A percentile compares a stretch with the other conserved stretches of the same genome.
Conservation (phyloP, 176 grass and related monocot genomes). For the Eragrostis curvula region DNA sequence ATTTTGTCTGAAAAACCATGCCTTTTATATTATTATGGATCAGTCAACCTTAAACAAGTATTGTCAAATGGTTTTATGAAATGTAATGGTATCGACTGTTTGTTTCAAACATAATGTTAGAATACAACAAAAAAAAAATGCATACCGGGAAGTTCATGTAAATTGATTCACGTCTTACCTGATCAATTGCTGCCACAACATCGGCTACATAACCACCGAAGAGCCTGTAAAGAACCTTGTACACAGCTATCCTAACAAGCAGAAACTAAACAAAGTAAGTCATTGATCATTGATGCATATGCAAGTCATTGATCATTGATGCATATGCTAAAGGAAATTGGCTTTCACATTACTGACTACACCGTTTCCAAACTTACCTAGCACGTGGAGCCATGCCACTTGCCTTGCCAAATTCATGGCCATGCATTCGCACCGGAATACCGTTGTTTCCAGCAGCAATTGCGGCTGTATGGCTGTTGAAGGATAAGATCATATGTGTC, state of each 20-base stretch:
- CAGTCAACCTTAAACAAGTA: constrained; percentile 1
- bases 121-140: background rate
- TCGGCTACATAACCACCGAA: constrained; percentile 98
- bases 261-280: constrained; percentile 33
- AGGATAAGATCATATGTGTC: constrained; percentile 34
- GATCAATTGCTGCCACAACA: constrained; percentile 97
- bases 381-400: constrained; percentile 99
- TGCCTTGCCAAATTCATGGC: constrained; percentile 91
- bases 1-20: background rate
- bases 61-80: background rate
- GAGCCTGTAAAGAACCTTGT: constrained; percentile 98
- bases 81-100: background rate
- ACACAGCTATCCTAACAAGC: constrained; percentile 84
- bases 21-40: background rate
- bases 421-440: constrained; percentile 91
- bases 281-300: background rate
- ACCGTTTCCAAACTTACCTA: constrained; percentile 51
- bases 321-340: background rate
- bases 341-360: background rate
- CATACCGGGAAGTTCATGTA: background rate
- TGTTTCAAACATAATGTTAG: background rate
- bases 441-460: constrained; percentile 99
- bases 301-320: background rate
- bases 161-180: constrained; percentile 50
- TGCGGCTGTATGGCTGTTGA: constrained; percentile 85